Evolutionary conservation across 805 yeast species (phyloP).

Genomic region (Pichia ethanolica): DNA sequence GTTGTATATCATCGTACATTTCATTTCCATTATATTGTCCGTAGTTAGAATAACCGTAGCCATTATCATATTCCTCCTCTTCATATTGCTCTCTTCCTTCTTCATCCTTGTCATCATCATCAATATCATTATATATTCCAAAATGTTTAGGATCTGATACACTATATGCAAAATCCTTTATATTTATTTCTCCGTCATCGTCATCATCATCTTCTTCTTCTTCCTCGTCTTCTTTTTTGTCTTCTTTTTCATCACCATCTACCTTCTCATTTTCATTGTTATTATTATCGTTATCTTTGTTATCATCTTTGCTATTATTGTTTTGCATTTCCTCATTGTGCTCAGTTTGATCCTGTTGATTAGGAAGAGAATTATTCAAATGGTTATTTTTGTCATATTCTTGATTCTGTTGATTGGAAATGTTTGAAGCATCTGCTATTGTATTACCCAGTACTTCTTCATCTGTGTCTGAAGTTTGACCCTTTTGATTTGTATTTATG

Average conservation of each 20-base stretch:
- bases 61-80: conserved; percentile 1
- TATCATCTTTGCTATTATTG: too few species aligned
- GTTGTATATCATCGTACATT: too few species aligned
- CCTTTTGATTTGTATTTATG: too few species aligned
- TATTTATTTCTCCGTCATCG: neutral
- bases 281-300: neutral
- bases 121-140: conserved; percentile 33
- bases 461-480: too few species aligned
- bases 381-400: too few species aligned
- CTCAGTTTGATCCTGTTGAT: too few species aligned
- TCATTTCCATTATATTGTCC: too few species aligned
- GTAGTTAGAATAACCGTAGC: neutral
- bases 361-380: too few species aligned
- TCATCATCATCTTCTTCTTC: neutral
- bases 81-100: conserved; percentile 13
- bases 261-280: neutral
- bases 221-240: neutral
- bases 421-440: too few species aligned
- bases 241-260: neutral
- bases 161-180: conserved; percentile 80
- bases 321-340: too few species aligned
- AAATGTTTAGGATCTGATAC: conserved; percentile 61
- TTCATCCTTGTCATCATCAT: conserved; percentile 19
- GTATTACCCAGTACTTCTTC: too few species aligned
- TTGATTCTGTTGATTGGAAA: too few species aligned